Evolutionary conservation across 2,329 filamentous ascomycete species (phyloP), one percentile per base, ranked within the genome.

Genomic region (Ceratocystis albifundus): DNA sequence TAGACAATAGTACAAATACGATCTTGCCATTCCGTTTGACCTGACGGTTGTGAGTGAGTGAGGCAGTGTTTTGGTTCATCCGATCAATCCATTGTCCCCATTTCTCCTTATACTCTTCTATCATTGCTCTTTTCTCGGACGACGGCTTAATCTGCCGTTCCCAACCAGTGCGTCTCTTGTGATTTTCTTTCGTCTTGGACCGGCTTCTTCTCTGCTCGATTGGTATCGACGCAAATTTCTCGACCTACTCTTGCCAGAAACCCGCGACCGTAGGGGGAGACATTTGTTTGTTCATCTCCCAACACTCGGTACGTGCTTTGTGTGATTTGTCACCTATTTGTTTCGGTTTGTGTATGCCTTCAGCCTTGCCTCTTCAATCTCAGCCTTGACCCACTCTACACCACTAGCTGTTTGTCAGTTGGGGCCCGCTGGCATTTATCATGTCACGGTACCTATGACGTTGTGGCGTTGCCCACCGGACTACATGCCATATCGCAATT

Each of bases 221-320:
- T 53, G n/a, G 1, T 7, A 57, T 57, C 53, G 53, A 53, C 48
- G 7, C 22, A 4, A 46, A 6, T 10, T 41, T 41, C 8, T 36
- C 36, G 22, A 32, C 41, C 61, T 46, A 62, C 20, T 45, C 22
- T 65, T 50, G 20, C 55, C 50, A 28, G 20, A 12, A 41, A 41
- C 36, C 30, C 46, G 65, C 48, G 65, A 66, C 74, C 77, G 77
- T 79, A 80, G 90, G 90, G 36, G 89, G 91, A 96, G 88, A 91
- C 91, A 96, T 96, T 96, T 78, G 87, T 76, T 96, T 96, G 91
- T 96, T 90, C 80, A 89, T 96, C 91, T 96, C 90, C 88, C 84
- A 41, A 78, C 83, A 82, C 76, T 83, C 80, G 82, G 84, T 87
- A 85, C 77, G 81, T 65, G 64, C 28, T 64, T 67, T 65, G 65